Evolutionary conservation across 176 grass and related monocot species (phyloP).

Genomic region (Cenchrus fungigraminus): DNA sequence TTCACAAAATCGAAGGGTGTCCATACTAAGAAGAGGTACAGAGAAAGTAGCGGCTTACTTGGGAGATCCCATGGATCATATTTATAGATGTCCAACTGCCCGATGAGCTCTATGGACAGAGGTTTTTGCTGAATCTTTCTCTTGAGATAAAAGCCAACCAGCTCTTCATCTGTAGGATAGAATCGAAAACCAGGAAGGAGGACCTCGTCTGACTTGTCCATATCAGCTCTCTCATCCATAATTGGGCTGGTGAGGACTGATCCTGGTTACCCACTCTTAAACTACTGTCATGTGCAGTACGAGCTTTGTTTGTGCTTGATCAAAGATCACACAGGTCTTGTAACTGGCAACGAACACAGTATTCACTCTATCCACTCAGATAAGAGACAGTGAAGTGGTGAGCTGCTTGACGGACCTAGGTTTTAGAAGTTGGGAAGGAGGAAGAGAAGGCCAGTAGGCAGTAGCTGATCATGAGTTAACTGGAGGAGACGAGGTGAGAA

Average conservation of each 20-base stretch:
- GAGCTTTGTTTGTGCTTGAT: constrained; percentile 27
- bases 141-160: constrained; percentile 68
- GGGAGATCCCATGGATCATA: constrained; percentile 80
- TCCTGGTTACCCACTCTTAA: constrained; percentile 14
- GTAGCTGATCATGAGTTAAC: not conserved
- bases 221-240: constrained; percentile 56
- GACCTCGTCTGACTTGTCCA: constrained; percentile 60
- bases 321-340: constrained; percentile 11
- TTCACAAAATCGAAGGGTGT: constrained; percentile 15
- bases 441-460: not conserved
- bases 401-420: not conserved
- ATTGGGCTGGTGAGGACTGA: constrained; percentile 7
- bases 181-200: constrained; percentile 71
- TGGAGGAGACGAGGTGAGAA: constrained; percentile 14
- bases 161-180: constrained; percentile 78
- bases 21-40: constrained; percentile 5
- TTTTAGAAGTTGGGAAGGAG: not conserved
- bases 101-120: constrained; percentile 66
- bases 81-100: constrained; percentile 71
- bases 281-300: not conserved
- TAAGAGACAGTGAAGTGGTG: not conserved
- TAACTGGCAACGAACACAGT: not conserved
- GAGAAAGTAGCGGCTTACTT: constrained; percentile 51
- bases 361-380: constrained; percentile 2
- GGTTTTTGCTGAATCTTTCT: constrained; percentile 66